Evolutionary conservation across 1,284 basidiomycete species (phyloP), one percentile per base, ranked within the genome.

Genomic region (Stygiomarasmius scandens): DNA sequence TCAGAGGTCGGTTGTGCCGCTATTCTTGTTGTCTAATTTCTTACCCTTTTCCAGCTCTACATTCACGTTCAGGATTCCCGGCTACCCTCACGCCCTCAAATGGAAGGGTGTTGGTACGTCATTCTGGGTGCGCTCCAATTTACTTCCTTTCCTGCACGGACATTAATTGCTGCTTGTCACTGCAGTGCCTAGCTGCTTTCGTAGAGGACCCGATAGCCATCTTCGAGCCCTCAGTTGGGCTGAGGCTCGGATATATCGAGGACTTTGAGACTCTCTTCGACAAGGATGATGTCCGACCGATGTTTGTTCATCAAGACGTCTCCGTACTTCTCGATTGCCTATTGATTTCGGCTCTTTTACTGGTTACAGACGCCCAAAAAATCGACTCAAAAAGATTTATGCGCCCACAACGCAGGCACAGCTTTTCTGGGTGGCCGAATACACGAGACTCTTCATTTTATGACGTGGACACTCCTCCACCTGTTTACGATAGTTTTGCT

Each of bases 261-360:
- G 74, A 90, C 3, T 87, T 77, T 61, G 82, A 88, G 64, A 82
- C 82, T 3, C 73, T 89, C 23, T 77, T 82, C 58, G 80, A 78
- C 58, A 78, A 81, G 55, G 75, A 83, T 59, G 79, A 83, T 49
- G 69, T 74, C 0, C 75, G 80, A 10, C 77, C 80, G 6, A 79
- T 84, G 65, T 70, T 77, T 19, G 79, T 80, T 29, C 82, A 87
- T 64, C 78, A 79, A 29, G 86, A 86, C 16, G 81, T 91, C 14
- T 86, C 87, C 11, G 71, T 85, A 36, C 69, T 82, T 23, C 76
- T 90, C 25, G 89, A 91, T 70, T 84, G 89, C 67, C 74, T 91
- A 2, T 69, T 91, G 52, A 73, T 84, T 48, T 89, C 89, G 1
- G 76, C 85, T 10, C 74, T 90, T 29, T 71, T 91, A 3, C 76